Conservation (phyloP, 805 yeast genomes). For the Wickerhamomyces ciferrii region DNA sequence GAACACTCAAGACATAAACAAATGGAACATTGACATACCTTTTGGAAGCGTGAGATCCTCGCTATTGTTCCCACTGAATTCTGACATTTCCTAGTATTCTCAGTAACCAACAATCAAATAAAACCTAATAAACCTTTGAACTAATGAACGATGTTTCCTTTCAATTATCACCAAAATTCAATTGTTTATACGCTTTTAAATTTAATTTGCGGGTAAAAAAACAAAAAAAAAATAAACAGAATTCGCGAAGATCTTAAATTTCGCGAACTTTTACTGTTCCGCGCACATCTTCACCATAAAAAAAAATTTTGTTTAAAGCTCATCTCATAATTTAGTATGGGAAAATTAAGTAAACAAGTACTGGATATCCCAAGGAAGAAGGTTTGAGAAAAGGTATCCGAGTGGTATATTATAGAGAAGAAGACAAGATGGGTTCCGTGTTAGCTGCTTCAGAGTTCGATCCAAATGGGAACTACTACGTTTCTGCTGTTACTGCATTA, state of each 20-base stretch:
- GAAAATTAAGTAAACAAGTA: neutral
- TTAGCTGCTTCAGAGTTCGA: conserved; percentile 39
- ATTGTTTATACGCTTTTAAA: no score
- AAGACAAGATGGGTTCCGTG: neutral
- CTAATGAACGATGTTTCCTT: no score
- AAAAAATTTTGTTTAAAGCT: conserved; percentile 6
- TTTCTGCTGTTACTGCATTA: conserved; percentile 60
- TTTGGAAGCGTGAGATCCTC: conserved; percentile 41
- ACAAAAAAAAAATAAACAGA: neutral
- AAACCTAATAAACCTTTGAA: no score
- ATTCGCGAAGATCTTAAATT: neutral
- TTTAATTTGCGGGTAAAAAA: neutral
- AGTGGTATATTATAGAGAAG: neutral
- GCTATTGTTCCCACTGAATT: conserved; percentile 11
- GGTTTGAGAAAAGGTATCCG: neutral
- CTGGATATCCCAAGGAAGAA: neutral
- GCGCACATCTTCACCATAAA: neutral
- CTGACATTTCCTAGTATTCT: no score
- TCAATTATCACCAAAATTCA: no score
- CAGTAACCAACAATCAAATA: no score
- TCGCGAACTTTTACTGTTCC: neutral
- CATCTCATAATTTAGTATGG: conserved; percentile 4
- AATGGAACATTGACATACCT: conserved; percentile 23
- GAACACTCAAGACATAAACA: neutral
- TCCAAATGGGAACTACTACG: conserved; percentile 53